These are phyloP conservation scores for Dentipellis fragilis DNA, from an alignment of 768 basidiomycete species.

Conservation along the genomic window DNA sequence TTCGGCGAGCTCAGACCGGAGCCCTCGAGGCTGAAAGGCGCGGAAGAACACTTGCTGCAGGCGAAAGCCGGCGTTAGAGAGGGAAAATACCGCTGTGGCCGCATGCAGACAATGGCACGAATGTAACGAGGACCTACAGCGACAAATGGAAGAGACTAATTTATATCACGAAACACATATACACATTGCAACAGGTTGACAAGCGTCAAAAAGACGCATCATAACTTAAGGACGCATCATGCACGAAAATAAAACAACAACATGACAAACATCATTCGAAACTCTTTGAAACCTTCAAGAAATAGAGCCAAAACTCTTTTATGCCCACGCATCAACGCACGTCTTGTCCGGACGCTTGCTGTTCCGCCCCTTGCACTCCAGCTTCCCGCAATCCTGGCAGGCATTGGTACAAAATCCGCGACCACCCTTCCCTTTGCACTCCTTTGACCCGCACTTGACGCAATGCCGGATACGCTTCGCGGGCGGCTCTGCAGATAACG, in stretches of 20 bases:
- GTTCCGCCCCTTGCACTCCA: slow-evolving; percentile 70
- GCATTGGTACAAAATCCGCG: slow-evolving; percentile 60
- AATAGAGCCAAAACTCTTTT: background rate
- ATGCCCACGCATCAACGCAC: slow-evolving; percentile 48
- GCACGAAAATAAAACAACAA: background rate
- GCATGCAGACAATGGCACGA: no score
- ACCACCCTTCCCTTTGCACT: slow-evolving; percentile 80
- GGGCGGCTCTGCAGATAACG: slow-evolving; percentile 21
- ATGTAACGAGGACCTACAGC: no score
- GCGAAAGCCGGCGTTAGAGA: no score
- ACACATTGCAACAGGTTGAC: no score
- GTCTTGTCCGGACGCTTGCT: slow-evolving; percentile 68
- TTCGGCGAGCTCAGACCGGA: no score
- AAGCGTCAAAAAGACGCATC: background rate
- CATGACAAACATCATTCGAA: background rate
- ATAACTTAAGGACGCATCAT: background rate
- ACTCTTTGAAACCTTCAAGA: background rate
- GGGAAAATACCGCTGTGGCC: no score
- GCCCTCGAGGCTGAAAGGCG: no score
- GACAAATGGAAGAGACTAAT: no score
- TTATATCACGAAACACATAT: no score
- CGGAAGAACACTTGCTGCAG: no score
- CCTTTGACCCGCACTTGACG: slow-evolving; percentile 72
- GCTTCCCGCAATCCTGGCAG: slow-evolving; percentile 77
- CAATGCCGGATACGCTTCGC: slow-evolving; percentile 68